Evolutionary conservation across 2,329 filamentous ascomycete species (phyloP).

Genomic region (Neocatenulostroma microsporum): DNA sequence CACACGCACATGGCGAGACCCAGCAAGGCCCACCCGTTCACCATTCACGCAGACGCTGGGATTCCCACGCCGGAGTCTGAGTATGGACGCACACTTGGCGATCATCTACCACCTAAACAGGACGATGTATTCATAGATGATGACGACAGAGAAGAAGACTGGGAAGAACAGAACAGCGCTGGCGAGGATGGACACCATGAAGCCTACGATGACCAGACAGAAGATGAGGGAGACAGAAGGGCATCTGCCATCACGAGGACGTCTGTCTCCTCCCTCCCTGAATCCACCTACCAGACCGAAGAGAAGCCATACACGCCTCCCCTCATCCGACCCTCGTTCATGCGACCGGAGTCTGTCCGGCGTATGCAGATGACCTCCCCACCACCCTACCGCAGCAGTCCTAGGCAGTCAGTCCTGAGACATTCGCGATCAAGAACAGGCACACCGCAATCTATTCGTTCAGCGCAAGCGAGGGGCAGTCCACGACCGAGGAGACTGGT

Average conservation of each 20-base stretch:
- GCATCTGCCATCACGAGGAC: conserved; percentile 22
- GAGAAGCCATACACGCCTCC: conserved; percentile 47
- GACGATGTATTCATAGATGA: not conserved
- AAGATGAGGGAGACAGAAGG: conserved; percentile 14
- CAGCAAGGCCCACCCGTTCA: conserved; percentile 12
- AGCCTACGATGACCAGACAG: not conserved
- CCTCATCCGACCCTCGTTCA: conserved; percentile 54
- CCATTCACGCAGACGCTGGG: conserved; percentile 11
- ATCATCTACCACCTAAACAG: not conserved
- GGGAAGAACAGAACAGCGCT: not conserved
- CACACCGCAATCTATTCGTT: conserved; percentile 33
- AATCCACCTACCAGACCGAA: conserved; percentile 24
- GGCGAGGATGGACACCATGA: not conserved
- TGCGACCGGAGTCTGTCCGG: conserved; percentile 61
- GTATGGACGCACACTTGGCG: conserved; percentile 2
- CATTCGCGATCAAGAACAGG: conserved; percentile 39
- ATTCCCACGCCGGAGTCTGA: conserved; percentile 11
- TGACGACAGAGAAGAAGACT: not conserved
- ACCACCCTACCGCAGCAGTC: conserved; percentile 44
- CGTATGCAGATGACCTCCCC: conserved; percentile 67
- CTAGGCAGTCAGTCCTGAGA: conserved; percentile 14
- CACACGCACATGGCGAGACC: conserved; percentile 12
- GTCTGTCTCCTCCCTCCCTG: conserved; percentile 27
- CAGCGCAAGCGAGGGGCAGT: conserved; percentile 41
- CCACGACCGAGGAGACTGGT: conserved; percentile 43